Conservation (phyloP, 345 rosid genomes). For the Moricandia arvensis region DNA sequence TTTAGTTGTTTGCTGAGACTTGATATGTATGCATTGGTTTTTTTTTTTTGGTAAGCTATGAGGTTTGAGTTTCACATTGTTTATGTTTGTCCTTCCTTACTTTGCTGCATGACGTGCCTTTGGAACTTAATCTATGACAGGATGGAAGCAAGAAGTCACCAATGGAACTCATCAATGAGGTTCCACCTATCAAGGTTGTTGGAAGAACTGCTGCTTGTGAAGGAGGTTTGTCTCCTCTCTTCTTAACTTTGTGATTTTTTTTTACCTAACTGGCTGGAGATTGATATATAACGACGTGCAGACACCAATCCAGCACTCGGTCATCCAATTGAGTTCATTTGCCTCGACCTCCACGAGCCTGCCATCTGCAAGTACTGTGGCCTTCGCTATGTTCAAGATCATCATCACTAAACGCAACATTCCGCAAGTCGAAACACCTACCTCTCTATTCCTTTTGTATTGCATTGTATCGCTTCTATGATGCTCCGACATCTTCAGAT, state of each 20-base stretch:
- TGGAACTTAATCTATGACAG: conserved; percentile 35
- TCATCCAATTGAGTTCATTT: conserved; percentile 96
- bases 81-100: background rate
- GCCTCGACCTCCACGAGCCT: conserved; percentile 82
- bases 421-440: background rate
- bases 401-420: conserved; percentile 58
- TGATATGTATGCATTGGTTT: background rate
- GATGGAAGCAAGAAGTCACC: conserved; percentile 93
- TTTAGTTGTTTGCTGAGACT: background rate
- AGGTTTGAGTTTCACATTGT: background rate
- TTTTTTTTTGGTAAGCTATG: background rate
- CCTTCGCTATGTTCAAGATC: conserved; percentile 85
- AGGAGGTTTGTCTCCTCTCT: conserved; percentile 63
- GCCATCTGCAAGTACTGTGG: conserved; percentile 99
- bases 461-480: conserved; percentile 13
- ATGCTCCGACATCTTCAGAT: background rate
- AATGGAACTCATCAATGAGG: conserved; percentile 96
- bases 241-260: background rate
- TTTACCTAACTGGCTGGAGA: background rate
- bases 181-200: conserved; percentile 91
- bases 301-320: conserved; percentile 85
- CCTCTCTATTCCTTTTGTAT: background rate
- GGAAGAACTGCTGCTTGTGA: conserved; percentile 97
- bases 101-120: background rate
- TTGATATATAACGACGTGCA: conserved; percentile 31